Evolutionary conservation across 2,329 filamentous ascomycete genomes (phyloP), one percentile per base, ranked within the genome.

Genomic region (Penicillium concentricum): DNA sequence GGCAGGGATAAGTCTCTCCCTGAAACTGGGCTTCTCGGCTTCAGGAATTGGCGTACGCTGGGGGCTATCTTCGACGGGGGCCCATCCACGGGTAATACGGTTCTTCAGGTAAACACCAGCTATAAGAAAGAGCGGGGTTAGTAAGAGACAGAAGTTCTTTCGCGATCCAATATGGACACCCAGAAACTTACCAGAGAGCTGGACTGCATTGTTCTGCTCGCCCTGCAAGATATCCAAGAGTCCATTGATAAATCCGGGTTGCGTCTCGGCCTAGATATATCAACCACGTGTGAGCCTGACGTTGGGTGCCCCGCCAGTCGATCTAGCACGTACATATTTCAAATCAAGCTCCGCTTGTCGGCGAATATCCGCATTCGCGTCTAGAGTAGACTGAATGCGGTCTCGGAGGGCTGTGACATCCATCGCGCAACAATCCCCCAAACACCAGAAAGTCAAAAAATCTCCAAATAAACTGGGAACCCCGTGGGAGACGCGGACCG

Each of bases 61-160:
- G 61, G 87, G 84, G 71, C 84, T 87, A 64, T 93, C 89, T 64
- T 95, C 90, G 70, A 83, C 82, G 61, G 85, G 86, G 54, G 88
- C 84, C 94, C 94, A 99, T 69, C 91, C 92, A 72, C 92, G 89
- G 75, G 90, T 93, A 74, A 97, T 89, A 73, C 92, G 89, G 79
- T 99, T 97, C 81, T 99, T 99, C 74, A 97, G 86, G 79, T 97
- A 99, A 68, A 99, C 91, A 72, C 93, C 92, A 71, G 92, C 93
- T 97, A 76, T 42, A 63, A 58, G 61, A 56, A 34, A 51, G 48
- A 58, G 46, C 60, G 67, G 59, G 60, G 66, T 63, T 45, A 60
- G 46, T 56, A 52, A 64, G 53, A 22, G 22, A 54, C 38, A 55
- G 20, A 44, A 24, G 34, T 55, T 28, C n/a, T 20, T 52, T 26